Conservation (phyloP, 768 basidiomycete genomes). For the Tulasnella sp. region DNA sequence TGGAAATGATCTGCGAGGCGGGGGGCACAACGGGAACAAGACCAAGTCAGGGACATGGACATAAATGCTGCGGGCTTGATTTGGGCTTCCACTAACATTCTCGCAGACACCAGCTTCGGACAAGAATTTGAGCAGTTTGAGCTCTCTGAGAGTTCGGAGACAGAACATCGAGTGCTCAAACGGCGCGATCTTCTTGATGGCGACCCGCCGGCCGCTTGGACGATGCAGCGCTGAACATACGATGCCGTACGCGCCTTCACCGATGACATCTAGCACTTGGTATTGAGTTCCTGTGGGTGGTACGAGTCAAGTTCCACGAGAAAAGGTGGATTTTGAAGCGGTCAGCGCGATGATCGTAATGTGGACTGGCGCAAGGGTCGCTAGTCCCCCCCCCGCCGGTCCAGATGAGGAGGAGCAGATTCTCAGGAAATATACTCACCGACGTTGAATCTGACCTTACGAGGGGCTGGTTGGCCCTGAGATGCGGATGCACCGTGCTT, state of each 20-base stretch:
- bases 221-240: slow-evolving; percentile 81
- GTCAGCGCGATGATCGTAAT: slow-evolving; percentile 14
- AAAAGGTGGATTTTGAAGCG: background rate
- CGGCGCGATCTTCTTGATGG: slow-evolving; percentile 93
- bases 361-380: background rate
- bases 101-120: slow-evolving; percentile 86
- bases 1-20: slow-evolving; percentile 70
- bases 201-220: slow-evolving; percentile 77
- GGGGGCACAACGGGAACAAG: slow-evolving; percentile 43
- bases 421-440: slow-evolving; percentile 8
- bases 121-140: slow-evolving; percentile 86
- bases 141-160: slow-evolving; percentile 75
- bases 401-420: background rate
- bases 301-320: background rate
- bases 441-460: slow-evolving; percentile 29
- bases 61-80: slow-evolving; percentile 16
- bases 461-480: slow-evolving; percentile 26
- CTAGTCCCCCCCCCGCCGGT: background rate
- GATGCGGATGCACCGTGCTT: slow-evolving; percentile 28
- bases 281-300: slow-evolving; percentile 42
- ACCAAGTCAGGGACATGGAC: slow-evolving; percentile 32
- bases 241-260: slow-evolving; percentile 93
- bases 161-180: slow-evolving; percentile 96
- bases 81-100: slow-evolving; percentile 56
- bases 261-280: slow-evolving; percentile 75